phyloP scores from a whole-genome alignment of 2,329 filamentous ascomycete genomes.

The Calonectria ilicicola region DNA sequence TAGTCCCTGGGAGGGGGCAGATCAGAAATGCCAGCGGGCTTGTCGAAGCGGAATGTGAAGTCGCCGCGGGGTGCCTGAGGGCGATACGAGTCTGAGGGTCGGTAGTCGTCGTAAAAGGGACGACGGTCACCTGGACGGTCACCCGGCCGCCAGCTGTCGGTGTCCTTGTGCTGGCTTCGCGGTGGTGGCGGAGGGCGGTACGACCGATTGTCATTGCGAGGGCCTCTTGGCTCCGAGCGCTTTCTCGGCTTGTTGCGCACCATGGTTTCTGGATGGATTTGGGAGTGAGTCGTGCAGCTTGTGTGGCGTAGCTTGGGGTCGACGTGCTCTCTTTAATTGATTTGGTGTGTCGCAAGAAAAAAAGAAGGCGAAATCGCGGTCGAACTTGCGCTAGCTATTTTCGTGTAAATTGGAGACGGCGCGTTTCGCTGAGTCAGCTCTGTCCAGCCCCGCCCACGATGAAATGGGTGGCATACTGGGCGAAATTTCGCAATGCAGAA shows the following conservation, averaged over 20 bases:
- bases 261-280: conserved; percentile 20
- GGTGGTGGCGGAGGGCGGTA: conserved; percentile 31
- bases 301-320: neutral
- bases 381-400: conserved; percentile 23
- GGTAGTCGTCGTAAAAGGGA: conserved; percentile 38
- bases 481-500: too few species aligned
- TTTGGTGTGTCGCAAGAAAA: conserved; percentile 34
- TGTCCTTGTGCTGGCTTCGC: conserved; percentile 33
- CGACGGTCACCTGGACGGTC: conserved; percentile 32
- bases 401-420: conserved; percentile 17
- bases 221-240: conserved; percentile 25
- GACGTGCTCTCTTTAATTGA: neutral
- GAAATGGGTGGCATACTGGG: too few species aligned
- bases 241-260: conserved; percentile 30
- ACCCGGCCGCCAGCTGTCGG: conserved; percentile 46
- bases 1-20: conserved; percentile 33
- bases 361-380: conserved; percentile 26
- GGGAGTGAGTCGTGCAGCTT: neutral
- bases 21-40: conserved; percentile 61
- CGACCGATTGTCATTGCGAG: conserved; percentile 32
- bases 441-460: too few species aligned
- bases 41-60: conserved; percentile 68
- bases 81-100: conserved; percentile 44
- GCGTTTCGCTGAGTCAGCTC: neutral
- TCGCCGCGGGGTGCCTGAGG: conserved; percentile 57